Evolutionary conservation across 768 basidiomycete species (phyloP).

Genomic region (Amanita fuliginea): DNA sequence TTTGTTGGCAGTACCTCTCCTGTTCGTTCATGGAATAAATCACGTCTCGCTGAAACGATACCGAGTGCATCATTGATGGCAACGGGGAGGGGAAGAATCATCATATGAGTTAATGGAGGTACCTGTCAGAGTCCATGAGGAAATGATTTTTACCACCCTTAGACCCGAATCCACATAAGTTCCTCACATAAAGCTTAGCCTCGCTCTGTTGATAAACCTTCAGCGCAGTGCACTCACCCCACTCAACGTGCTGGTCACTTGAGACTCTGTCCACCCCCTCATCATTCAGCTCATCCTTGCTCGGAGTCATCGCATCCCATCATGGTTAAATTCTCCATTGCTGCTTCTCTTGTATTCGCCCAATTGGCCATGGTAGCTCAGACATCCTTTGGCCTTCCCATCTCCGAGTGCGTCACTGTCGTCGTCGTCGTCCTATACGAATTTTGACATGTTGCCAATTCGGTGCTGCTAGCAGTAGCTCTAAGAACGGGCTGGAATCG

Average conservation of each 20-base stretch:
- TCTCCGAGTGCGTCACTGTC: constrained; percentile 11
- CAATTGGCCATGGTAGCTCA: constrained; percentile 20
- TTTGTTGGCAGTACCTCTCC: no score
- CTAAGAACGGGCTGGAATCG: not conserved
- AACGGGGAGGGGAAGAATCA: no score
- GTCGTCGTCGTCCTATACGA: not conserved
- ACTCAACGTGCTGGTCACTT: not conserved
- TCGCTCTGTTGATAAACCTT: no score
- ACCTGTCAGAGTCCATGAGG: no score
- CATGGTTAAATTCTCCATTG: not conserved
- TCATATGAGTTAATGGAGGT: no score
- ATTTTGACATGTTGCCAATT: not conserved
- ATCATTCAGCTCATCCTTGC: not conserved
- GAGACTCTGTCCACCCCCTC: not conserved
- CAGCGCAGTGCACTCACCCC: not conserved
- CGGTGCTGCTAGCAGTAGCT: not conserved
- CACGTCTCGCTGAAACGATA: no score
- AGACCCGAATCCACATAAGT: no score
- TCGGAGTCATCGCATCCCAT: not conserved
- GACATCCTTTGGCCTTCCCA: constrained; percentile 18
- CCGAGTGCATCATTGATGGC: no score
- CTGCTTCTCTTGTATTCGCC: constrained; percentile 7
- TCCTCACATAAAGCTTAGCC: no score
- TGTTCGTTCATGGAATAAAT: no score
- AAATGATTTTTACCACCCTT: no score